Evolutionary conservation across 2,329 filamentous ascomycete genomes (phyloP), one percentile per base, ranked within the genome.

Genomic region (Pyrenophora seminiperda): DNA sequence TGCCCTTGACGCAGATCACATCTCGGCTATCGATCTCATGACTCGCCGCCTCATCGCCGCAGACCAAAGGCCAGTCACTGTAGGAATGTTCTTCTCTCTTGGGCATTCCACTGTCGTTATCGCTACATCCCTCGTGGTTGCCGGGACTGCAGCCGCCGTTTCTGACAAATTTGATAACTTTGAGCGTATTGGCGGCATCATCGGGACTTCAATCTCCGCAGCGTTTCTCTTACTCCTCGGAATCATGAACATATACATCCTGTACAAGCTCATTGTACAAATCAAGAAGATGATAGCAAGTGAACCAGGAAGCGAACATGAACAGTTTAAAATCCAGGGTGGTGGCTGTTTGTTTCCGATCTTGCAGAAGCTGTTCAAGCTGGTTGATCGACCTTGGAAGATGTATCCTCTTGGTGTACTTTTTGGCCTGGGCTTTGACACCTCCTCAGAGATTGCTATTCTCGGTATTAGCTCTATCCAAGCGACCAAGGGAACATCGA

Each of bases 1-100:
- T 78, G 93, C 93, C n/a, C 84, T 97, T 36, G 94, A 97, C 67
- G 94, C 93, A n/a, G 93, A 97, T 74, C 94, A 97, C 68, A 90
- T 90, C 58, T 85, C 84, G 32, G 93, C 92, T 56, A 99, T 97
- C 65, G 93, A 97, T 74, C 82, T 97, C 30, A 96, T 95, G 87
- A 97, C 94, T 1, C 83, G 94, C 3, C 86, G 93, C 5, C 83
- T 97, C 18, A 85, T 97, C 30, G 92, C 92, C 0, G 83, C 89
- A 0, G 91, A 91, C 14, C 90, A 94, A 67, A 84, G 84, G 1
- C 92, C 93, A 2, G 91, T 95, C 9, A 93, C 92, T 0, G 93
- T 97, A 1, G 94, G 93, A 34, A 96, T 91, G 1, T 97, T 90
- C 71, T 97, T 99, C 78, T 93, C 89, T 0, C 82, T 97, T 0